Conservation (phyloP, 192 early-diverging fungal species). For the Blastocladiella britannica region DNA sequence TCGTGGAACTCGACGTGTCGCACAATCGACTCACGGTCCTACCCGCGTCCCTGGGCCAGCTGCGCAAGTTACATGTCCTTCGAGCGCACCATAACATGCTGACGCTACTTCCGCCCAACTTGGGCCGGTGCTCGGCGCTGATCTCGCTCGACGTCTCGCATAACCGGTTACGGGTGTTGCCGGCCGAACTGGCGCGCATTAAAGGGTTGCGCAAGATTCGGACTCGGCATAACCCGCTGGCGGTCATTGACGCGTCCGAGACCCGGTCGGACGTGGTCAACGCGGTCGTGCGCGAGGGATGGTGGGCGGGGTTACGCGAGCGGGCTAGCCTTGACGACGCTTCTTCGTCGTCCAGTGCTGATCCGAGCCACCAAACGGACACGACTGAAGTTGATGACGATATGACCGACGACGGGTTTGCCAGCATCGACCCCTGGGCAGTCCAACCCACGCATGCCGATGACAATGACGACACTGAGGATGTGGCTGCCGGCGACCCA, state of each 20-base stretch:
- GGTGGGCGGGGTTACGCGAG: too few relatives aligned
- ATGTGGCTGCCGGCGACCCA: too few relatives aligned
- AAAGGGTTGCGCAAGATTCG: background rate
- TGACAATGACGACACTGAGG: too few relatives aligned
- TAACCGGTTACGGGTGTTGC: slow-evolving; percentile 5
- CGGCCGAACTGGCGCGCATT: background rate
- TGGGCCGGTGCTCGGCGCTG: slow-evolving; percentile 4
- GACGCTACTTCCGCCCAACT: slow-evolving; percentile 2
- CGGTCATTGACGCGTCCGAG: background rate
- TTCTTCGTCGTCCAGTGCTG: too few relatives aligned
- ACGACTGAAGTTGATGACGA: background rate
- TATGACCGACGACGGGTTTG: too few relatives aligned
- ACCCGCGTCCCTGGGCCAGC: background rate
- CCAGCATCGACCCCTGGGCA: too few relatives aligned
- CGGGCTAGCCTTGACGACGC: too few relatives aligned
- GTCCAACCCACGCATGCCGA: too few relatives aligned
- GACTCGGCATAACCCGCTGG: background rate
- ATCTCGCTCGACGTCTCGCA: slow-evolving; percentile 4
- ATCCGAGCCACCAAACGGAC: background rate
- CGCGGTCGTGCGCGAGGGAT: background rate
- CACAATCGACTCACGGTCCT: background rate
- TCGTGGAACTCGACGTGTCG: background rate
- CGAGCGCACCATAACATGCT: slow-evolving; percentile 4
- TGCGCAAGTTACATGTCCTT: background rate
- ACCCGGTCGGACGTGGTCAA: background rate